phyloP scores from a whole-genome alignment of 768 basidiomycete genomes.

The Zangia roseola region DNA sequence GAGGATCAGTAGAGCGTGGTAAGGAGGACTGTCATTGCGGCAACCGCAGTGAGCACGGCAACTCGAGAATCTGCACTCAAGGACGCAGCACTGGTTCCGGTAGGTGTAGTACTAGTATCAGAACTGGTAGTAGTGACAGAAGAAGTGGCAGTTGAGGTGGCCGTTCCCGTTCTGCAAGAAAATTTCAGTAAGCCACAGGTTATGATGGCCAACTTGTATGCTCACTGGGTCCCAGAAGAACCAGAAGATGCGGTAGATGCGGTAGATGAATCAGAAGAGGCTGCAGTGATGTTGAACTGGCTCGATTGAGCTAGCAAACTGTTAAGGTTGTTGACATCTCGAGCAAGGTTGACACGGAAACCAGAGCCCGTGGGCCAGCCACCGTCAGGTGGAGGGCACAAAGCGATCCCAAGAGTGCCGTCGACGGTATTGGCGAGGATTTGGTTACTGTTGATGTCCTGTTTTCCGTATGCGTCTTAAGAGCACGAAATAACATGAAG shows the following conservation, averaged over 20 bases:
- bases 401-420: constrained; percentile 39
- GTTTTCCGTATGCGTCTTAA: constrained; percentile 5
- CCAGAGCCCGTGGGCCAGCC: constrained; percentile 63
- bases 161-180: constrained; percentile 7
- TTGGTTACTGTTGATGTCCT: constrained; percentile 42
- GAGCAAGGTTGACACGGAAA: constrained; percentile 74
- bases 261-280: constrained; percentile 17
- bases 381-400: constrained; percentile 53
- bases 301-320: constrained; percentile 70
- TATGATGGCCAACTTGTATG: not conserved
- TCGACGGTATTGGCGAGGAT: constrained; percentile 56
- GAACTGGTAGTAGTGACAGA: constrained; percentile 17
- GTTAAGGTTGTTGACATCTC: constrained; percentile 42
- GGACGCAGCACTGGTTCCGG: constrained; percentile 32
- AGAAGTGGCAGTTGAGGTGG: not conserved
- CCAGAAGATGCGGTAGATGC: no score
- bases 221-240: constrained; percentile 19
- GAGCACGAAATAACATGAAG: not conserved
- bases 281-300: constrained; percentile 50
- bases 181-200: not conserved
- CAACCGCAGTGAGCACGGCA: constrained; percentile 36
- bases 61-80: constrained; percentile 27
- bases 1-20: constrained; percentile 17
- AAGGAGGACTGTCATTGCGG: constrained; percentile 36
- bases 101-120: constrained; percentile 24